Base-by-base conservation (phyloP, 139 green algal species). In the Tetraselmis chui region DNA sequence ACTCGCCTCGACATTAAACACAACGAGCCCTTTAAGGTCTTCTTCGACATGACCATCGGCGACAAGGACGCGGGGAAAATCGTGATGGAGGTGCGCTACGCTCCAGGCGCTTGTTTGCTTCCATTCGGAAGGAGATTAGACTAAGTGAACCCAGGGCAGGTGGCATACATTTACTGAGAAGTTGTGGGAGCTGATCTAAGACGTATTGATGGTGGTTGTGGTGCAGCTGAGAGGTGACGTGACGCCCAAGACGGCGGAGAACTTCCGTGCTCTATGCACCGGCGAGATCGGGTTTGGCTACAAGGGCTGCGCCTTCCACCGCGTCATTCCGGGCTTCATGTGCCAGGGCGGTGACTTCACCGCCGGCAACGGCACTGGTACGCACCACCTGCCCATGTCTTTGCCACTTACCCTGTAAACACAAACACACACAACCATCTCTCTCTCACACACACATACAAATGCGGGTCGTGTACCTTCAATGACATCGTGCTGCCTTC, bases 191-290 rank as follows among this genome's bases (percentile, higher is more conserved):
- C n/a, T n/a, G n/a, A n/a, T n/a, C n/a, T n/a, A n/a, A n/a, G n/a
- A n/a, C n/a, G n/a, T n/a, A n/a, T n/a, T n/a, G n/a, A n/a, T n/a
- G n/a, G n/a, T n/a, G n/a, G n/a, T n/a, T n/a, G n/a, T n/a, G n/a
- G n/a, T n/a, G n/a, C n/a, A 59, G 84, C 88, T 95, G 23, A 81
- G 79, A 26, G 84, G 85, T 0, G 91, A 98, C 58, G 89, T 91
- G 0, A 92, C 94, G 22, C 93, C 93, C 28, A 95, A 92, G 83
- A 97, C 92, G 2, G 90, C 91, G 0, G 95, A 98, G 84, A 98
- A 98, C 92, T 99, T 98, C 92, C 87, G 91, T 2, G 85, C 85
- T 0, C 88, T 98, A 30, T 98, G 94, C 90, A 98, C 95, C 1
- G 93, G 94, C 89, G 83, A 89, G 79, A 27, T 28, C 76, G 85